phyloP scores from a whole-genome alignment of 75 land plant genomes.

The Chamaecyparis obtusa region DNA sequence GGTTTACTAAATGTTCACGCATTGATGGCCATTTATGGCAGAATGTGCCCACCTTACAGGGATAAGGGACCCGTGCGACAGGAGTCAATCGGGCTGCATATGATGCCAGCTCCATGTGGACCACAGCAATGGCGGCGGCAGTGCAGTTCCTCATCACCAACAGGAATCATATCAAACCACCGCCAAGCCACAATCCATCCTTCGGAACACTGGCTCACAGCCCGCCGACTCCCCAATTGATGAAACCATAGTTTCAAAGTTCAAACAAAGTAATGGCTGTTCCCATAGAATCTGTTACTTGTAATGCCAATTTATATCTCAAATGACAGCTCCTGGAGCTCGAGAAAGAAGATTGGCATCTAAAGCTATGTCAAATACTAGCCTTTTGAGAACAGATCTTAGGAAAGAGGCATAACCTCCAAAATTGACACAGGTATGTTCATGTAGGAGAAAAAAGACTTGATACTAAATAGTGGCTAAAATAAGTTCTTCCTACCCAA shows the following conservation, averaged over 20 bases:
- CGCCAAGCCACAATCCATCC: constrained; percentile 33
- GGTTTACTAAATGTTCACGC: background rate
- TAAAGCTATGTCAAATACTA: constrained; percentile 12
- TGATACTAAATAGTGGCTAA: constrained; percentile 17
- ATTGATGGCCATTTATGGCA: constrained; percentile 15
- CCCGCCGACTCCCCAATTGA: constrained; percentile 43
- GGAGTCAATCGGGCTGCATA: constrained; percentile 19
- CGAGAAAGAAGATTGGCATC: constrained; percentile 16
- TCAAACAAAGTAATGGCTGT: background rate
- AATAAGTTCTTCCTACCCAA: constrained; percentile 69
- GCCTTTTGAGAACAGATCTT: background rate
- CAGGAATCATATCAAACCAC: constrained; percentile 20
- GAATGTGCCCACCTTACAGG: constrained; percentile 71
- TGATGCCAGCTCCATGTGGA: constrained; percentile 19
- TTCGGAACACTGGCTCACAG: constrained; percentile 51
- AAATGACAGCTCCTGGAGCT: constrained; percentile 16
- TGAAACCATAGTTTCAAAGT: constrained; percentile 6
- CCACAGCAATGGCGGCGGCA: constrained; percentile 29
- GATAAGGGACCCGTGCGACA: constrained; percentile 44
- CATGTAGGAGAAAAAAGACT: constrained; percentile 12
- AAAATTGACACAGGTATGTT: constrained; percentile 5
- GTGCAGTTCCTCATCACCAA: constrained; percentile 11
- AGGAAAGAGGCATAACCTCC: background rate
- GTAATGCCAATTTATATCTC: constrained; percentile 12
- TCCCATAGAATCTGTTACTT: constrained; percentile 3